Conservation (phyloP, 1,139 yeast species). For the Debaryomyces psychrophilus region DNA sequence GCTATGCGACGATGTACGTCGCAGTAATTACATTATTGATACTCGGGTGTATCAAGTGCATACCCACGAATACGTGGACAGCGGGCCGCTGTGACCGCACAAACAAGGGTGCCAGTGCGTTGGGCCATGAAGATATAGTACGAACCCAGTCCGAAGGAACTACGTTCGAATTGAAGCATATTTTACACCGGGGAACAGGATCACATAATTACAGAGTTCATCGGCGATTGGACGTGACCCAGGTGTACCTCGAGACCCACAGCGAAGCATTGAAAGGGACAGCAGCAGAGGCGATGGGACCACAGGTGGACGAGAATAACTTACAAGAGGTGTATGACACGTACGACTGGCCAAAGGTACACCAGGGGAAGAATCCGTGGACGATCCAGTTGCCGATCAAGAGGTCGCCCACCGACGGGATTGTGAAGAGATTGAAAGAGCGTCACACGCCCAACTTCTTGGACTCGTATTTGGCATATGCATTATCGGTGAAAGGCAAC, state of each 20-base stretch:
- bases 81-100: neutral
- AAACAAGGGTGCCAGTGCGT: neutral
- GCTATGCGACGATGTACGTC: neutral
- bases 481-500: conserved; percentile 49
- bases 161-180: conserved; percentile 44
- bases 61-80: neutral
- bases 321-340: conserved; percentile 31
- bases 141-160: conserved; percentile 5
- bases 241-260: conserved; percentile 27
- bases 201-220: conserved; percentile 35
- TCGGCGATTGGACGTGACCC: conserved; percentile 52
- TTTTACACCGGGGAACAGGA: conserved; percentile 57
- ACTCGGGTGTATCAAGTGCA: neutral
- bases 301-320: conserved; percentile 17
- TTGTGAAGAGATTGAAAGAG: conserved; percentile 53
- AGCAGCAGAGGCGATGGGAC: conserved; percentile 5
- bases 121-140: neutral
- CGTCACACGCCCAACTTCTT: conserved; percentile 64
- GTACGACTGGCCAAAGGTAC: conserved; percentile 45
- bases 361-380: conserved; percentile 47
- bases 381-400: conserved; percentile 35
- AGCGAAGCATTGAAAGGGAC: conserved; percentile 8
- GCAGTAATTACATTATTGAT: neutral
- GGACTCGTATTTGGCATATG: conserved; percentile 66
- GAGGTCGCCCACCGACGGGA: conserved; percentile 19